These are phyloP conservation scores for Croton setiger DNA, from an alignment of 441 rosid species.

Conservation along the genomic window DNA sequence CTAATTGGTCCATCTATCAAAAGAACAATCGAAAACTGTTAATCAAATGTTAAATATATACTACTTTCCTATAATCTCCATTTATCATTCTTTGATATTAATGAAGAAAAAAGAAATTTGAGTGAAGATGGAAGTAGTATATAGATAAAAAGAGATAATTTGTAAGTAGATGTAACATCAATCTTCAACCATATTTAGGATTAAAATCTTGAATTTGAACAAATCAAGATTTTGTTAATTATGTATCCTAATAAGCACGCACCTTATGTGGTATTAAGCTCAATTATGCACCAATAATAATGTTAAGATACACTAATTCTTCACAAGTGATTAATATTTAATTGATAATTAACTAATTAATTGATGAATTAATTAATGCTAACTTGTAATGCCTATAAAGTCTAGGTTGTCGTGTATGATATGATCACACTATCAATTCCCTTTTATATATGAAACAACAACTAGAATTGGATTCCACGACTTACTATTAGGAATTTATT, in stretches of 20 bases:
- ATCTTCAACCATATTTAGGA: neutral
- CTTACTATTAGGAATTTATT: neutral
- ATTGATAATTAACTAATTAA: neutral
- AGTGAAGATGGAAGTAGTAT: no score
- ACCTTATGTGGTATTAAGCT: neutral
- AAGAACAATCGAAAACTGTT: no score
- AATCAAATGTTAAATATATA: no score
- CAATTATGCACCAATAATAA: neutral
- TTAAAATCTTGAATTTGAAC: neutral
- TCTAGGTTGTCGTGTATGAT: neutral
- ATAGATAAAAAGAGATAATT: no score
- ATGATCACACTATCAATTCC: neutral
- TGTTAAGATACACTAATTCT: neutral
- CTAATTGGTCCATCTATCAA: no score
- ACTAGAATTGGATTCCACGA: slow-evolving; percentile 8
- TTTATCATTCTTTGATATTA: no score
- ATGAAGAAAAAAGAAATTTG: no score
- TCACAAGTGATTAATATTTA: neutral
- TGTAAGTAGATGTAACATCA: no score
- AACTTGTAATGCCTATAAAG: neutral
- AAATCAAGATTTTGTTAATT: neutral
- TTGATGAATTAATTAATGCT: no score
- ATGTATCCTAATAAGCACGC: neutral
- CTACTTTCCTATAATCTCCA: no score
- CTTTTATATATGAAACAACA: neutral